Conservation (phyloP, 2,329 filamentous ascomycete species). For the Verticillium dahliae region DNA sequence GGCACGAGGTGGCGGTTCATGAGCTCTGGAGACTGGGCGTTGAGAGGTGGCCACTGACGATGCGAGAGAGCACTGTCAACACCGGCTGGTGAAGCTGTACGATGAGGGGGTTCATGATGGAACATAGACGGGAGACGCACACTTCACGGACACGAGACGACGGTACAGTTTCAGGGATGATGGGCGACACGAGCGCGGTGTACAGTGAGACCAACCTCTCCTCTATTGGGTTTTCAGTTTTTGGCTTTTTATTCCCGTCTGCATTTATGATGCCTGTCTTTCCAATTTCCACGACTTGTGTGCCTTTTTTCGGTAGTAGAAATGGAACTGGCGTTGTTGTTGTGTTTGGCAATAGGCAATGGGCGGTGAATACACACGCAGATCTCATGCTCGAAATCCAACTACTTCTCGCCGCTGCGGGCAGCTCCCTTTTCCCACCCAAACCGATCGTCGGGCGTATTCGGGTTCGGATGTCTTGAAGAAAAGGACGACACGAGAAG, state of each 20-base stretch:
- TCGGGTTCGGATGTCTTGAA: neutral
- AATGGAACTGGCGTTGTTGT: neutral
- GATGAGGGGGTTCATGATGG: neutral
- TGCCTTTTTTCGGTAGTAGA: neutral
- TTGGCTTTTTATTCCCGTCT: neutral
- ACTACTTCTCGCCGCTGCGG: neutral
- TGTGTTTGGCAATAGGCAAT: neutral
- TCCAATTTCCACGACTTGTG: too few relatives aligned
- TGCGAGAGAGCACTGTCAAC: neutral
- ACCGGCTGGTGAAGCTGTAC: neutral
- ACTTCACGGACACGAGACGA: neutral
- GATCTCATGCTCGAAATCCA: neutral
- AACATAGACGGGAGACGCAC: neutral
- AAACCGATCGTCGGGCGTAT: neutral
- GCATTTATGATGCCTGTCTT: neutral
- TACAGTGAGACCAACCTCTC: neutral
- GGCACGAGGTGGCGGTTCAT: neutral
- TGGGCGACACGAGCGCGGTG: neutral
- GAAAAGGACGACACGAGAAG: neutral
- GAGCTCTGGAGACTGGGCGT: neutral
- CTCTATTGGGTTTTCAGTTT: neutral
- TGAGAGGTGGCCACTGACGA: neutral
- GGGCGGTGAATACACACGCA: neutral
- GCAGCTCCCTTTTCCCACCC: neutral
- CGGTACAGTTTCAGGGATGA: neutral